Conservation (phyloP, 1,139 yeast species). For the Torulaspora globosa region DNA sequence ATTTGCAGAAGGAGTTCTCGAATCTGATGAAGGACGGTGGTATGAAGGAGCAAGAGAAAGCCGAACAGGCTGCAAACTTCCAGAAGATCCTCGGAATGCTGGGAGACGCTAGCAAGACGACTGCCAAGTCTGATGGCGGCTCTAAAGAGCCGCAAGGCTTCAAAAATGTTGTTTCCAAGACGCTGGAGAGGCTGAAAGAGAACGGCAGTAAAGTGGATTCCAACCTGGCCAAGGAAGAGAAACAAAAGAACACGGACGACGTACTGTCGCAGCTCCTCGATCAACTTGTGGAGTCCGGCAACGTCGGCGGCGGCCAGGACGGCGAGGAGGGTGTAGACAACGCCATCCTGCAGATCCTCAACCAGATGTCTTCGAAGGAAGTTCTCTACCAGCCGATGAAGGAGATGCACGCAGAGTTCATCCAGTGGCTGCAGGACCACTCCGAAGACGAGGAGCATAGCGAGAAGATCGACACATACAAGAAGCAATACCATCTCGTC, state of each 20-base stretch:
- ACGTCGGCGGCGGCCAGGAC: slow-evolving; percentile 40
- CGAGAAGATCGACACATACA: slow-evolving; percentile 49
- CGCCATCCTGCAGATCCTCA: slow-evolving; percentile 71
- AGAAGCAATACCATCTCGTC: slow-evolving; percentile 53
- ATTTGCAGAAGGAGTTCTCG: slow-evolving; percentile 29
- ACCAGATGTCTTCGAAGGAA: slow-evolving; percentile 79
- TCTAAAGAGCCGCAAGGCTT: slow-evolving; percentile 41
- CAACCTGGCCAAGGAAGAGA: slow-evolving; percentile 46
- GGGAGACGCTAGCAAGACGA: slow-evolving; percentile 53
- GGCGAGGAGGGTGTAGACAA: slow-evolving; percentile 58
- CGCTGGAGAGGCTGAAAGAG: slow-evolving; percentile 71
- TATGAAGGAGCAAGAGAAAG: slow-evolving; percentile 31
- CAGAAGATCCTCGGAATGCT: slow-evolving; percentile 53
- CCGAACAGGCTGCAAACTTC: slow-evolving; percentile 48
- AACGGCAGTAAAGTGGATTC: slow-evolving; percentile 66
- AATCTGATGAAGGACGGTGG: slow-evolving; percentile 27
- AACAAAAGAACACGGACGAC: slow-evolving; percentile 49
- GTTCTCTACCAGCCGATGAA: slow-evolving; percentile 85
- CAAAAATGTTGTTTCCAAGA: slow-evolving; percentile 73
- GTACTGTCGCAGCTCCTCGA: slow-evolving; percentile 50
- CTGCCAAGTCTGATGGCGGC: slow-evolving; percentile 48
- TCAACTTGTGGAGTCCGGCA: slow-evolving; percentile 40
- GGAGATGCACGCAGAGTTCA: slow-evolving; percentile 65
- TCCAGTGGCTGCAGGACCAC: slow-evolving; percentile 42
- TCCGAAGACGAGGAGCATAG: slow-evolving; percentile 43